Base-by-base conservation (phyloP, 2,329 filamentous ascomycete genomes). In the Alternaria angustiovoidea region DNA sequence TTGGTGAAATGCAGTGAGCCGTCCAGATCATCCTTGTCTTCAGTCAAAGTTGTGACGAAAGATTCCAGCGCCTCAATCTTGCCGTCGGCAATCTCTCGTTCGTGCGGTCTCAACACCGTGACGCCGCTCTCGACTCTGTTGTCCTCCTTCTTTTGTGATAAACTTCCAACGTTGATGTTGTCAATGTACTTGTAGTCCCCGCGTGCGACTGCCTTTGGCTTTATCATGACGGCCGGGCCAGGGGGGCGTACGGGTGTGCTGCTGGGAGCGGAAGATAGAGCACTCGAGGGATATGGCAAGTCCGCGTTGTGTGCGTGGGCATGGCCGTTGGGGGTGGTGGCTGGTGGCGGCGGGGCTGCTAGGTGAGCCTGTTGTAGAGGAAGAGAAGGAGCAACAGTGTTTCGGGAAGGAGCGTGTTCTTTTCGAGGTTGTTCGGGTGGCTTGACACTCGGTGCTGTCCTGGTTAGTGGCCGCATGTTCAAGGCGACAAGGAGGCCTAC, bases 11-110 rank as follows among this genome's bases (percentile, higher is more conserved):
- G 82, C 7, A 74, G 86, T 77, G 85, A 88, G 63, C 79, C 83
- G 78, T 84, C 89, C 59, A 84, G 83, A 74, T 88, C 86, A 69
- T 93, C 89, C 72, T 96, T 93, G 5, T 91, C 90, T 64, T 91
- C 86, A 67, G 94, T 93, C 16, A 97, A 85, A 24, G 89, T 87
- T 54, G 88, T 83, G 4, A 96, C 82, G 48, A 93, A 85, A 38
- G 86, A 85, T 57, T 90, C 86, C 12, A 99, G 81, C 55, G 89
- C 88, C 54, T 89, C 82, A 46, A 94, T 84, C 43, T 92, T 90
- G 11, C 87, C 85, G 68, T 97, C 89, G 5, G 90, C 91, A 71
- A 93, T 89, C 69, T 96, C 89, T 51, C 90, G 89, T 76, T 97
- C 92, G 71, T 96, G 93, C 2, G 93, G 82, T 42, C 87, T 88